Base-by-base conservation (phyloP, 116 monocot genomes). In the Posidonia oceanica region DNA sequence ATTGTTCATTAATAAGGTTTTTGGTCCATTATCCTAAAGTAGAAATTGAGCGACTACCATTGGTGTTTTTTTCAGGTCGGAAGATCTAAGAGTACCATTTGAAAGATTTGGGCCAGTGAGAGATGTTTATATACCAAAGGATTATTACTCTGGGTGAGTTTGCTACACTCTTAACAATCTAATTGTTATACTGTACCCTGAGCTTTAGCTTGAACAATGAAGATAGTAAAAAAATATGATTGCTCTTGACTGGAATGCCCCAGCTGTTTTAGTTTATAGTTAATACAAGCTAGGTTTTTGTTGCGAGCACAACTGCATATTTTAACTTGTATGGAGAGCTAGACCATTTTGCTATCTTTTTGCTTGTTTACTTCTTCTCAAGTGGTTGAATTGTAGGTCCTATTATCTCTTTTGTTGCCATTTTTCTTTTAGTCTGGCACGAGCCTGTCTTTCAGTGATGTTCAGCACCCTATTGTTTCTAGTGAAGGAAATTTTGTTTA, bases 51-150 rank as follows among this genome's bases (percentile, higher is more conserved):
- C 1, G 29, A 29, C 29, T 29, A 29, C 1, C 29, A 0, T 29
- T 1, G 29, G 29, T 40, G 8, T 41, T 38, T 48, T 20, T 64
- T 71, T 59, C 82, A 95, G 94, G 66, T 52, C 84, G 14, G 94
- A 95, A 11, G 94, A 95, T 54, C 76, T 95, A 65, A 80, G 94
- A 74, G 73, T 76, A 64, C 88, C 81, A 39, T 95, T 95, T 80
- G 94, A 91, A 79, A 80, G 91, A 76, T 95, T 81, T 84, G 94
- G 94, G 29, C 82, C 86, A 36, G 87, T 91, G 5, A 82, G 88
- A 65, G 94, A 95, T 84, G 88, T 95, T 37, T 95, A 95, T 66
- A 54, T 95, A 59, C 94, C 91, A 59, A 91, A 84, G 75, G 91
- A 95, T 64, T 95, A 88, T 57, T 91, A 91, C 71, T 77, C 83